Percentiles rank a stretch among this genome's conserved stretches.
Evolutionary conservation across 805 yeast species (phyloP).

Genomic region (Scheffersomyces stipitis): DNA sequence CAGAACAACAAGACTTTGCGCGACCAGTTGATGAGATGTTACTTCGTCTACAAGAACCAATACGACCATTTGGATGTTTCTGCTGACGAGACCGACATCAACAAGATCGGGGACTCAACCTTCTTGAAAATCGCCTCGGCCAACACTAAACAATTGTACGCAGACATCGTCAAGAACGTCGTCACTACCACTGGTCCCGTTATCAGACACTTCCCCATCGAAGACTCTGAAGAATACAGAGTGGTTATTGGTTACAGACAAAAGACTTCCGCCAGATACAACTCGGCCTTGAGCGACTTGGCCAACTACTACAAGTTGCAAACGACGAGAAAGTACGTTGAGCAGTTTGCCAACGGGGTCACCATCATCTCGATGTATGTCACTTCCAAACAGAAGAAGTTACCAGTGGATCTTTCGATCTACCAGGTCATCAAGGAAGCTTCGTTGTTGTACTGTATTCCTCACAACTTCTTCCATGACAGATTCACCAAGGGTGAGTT

Average conservation of each 20-base stretch:
- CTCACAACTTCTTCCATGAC: slow-evolving; percentile 76
- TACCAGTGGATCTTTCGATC: slow-evolving; percentile 69
- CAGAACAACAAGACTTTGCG: slow-evolving; percentile 35
- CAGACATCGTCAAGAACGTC: slow-evolving; percentile 69
- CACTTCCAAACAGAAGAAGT: slow-evolving; percentile 53
- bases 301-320: slow-evolving; percentile 85
- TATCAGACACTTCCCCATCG: slow-evolving; percentile 79
- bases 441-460: slow-evolving; percentile 86
- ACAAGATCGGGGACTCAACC: slow-evolving; percentile 72
- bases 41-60: slow-evolving; percentile 76
- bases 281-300: slow-evolving; percentile 80
- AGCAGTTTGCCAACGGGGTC: slow-evolving; percentile 86
- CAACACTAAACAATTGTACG: slow-evolving; percentile 77
- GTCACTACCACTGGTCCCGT: slow-evolving; percentile 84
- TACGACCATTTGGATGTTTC: slow-evolving; percentile 20
- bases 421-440: slow-evolving; percentile 93
- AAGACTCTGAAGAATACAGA: slow-evolving; percentile 79
- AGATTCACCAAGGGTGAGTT: slow-evolving; percentile 72
- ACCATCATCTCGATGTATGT: slow-evolving; percentile 86
- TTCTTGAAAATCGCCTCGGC: slow-evolving; percentile 75
- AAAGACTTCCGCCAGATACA: slow-evolving; percentile 80
- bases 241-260: slow-evolving; percentile 86
- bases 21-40: slow-evolving; percentile 60
- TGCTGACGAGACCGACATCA: slow-evolving; percentile 50
- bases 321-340: slow-evolving; percentile 88